phyloP scores from a whole-genome alignment of 306 rosid species.

The Fragaria iinumae region DNA sequence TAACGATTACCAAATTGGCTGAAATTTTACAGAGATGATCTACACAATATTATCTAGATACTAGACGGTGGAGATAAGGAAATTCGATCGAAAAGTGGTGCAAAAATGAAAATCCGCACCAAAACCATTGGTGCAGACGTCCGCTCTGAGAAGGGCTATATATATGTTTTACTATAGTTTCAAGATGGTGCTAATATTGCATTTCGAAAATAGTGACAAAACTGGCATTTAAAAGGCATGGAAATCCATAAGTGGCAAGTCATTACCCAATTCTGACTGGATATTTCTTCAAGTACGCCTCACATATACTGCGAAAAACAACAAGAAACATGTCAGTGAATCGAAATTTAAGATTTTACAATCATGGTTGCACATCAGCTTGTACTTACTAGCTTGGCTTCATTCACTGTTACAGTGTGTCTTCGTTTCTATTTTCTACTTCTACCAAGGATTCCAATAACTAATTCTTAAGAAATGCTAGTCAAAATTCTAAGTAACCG shows the following conservation, averaged over 20 bases:
- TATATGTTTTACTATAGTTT: not conserved
- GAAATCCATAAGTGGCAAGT: slow-evolving; percentile 6
- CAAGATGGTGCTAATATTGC: slow-evolving; percentile 3
- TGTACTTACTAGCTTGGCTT: not conserved
- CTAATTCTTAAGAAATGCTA: too few species aligned
- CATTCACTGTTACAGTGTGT: not conserved
- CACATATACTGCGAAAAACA: slow-evolving; percentile 67
- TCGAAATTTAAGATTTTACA: not conserved
- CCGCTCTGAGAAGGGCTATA: too few species aligned
- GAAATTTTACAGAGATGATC: too few species aligned
- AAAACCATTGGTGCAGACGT: too few species aligned
- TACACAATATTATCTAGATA: too few species aligned
- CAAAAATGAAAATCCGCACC: too few species aligned
- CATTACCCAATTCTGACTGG: slow-evolving; percentile 79
- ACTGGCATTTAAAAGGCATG: slow-evolving; percentile 4
- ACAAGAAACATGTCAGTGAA: slow-evolving; percentile 22
- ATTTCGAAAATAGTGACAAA: slow-evolving; percentile 3
- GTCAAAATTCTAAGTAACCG: too few species aligned
- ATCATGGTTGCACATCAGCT: not conserved
- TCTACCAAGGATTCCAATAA: too few species aligned
- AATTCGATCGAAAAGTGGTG: too few species aligned
- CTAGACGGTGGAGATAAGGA: too few species aligned
- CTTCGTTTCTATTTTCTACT: not conserved
- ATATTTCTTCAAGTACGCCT: slow-evolving; percentile 91
- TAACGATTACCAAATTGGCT: too few species aligned